phyloP scores from a whole-genome alignment of 2,329 filamentous ascomycete genomes.

The Pseudogymnoascus sp. region DNA sequence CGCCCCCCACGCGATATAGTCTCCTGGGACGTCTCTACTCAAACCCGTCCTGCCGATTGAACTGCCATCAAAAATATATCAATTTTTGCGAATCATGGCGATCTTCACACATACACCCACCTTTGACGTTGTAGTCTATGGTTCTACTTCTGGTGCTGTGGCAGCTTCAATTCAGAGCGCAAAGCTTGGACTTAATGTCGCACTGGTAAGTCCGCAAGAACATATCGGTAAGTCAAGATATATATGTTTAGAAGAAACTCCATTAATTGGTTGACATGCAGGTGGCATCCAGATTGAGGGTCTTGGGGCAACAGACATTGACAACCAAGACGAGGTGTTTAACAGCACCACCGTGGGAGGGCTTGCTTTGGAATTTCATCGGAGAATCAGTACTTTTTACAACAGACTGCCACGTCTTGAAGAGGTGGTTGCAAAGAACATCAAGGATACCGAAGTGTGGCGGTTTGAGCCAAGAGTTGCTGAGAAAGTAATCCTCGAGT shows the following conservation, averaged over 20 bases:
- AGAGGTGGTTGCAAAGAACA: neutral
- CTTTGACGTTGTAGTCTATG: neutral
- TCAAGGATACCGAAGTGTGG: neutral
- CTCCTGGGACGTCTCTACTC: neutral
- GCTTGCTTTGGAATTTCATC: slow-evolving; percentile 21
- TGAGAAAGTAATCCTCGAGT: neutral
- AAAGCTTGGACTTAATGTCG: neutral
- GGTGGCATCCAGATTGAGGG: slow-evolving; percentile 22
- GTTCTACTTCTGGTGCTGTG: neutral
- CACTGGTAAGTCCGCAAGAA: neutral
- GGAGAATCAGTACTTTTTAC: slow-evolving; percentile 11
- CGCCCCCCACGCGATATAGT: neutral
- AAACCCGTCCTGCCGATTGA: neutral
- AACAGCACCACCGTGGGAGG: slow-evolving; percentile 19
- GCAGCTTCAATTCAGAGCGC: neutral
- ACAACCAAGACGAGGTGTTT: slow-evolving; percentile 20
- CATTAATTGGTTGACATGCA: neutral
- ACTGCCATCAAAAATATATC: neutral
- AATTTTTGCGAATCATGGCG: neutral
- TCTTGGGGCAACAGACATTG: slow-evolving; percentile 23
- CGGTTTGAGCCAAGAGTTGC: neutral
- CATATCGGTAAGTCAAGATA: neutral
- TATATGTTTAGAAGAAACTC: neutral
- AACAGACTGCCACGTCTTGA: neutral
- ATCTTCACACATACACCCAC: neutral